phyloP scores from a whole-genome alignment of 1,284 basidiomycete genomes.

The Pseudomicrostroma phylloplanum region DNA sequence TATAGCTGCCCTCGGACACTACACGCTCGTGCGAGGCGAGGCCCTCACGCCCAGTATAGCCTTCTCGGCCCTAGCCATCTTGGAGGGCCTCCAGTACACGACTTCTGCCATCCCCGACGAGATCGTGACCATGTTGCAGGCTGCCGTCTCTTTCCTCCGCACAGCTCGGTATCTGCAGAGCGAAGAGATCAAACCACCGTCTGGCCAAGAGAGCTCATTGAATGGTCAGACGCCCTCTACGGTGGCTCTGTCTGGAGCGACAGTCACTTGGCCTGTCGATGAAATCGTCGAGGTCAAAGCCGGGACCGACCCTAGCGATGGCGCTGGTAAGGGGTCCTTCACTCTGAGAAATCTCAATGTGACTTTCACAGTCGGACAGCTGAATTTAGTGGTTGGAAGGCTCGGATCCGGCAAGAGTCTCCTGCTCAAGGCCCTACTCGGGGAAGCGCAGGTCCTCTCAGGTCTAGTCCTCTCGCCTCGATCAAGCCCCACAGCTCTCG shows the following conservation, averaged over 20 bases:
- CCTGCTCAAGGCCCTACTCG: conserved; percentile 37
- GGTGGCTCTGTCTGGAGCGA: conserved; percentile 2
- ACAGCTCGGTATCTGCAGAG: not conserved
- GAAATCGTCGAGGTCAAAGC: not conserved
- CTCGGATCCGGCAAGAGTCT: conserved; percentile 46
- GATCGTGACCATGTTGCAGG: not conserved
- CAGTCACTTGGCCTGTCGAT: conserved; percentile 7
- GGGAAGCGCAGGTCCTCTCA: conserved; percentile 32
- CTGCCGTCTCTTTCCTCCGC: not conserved
- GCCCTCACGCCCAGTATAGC: not conserved
- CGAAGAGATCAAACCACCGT: not conserved
- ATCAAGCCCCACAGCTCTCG: conserved; percentile 3
- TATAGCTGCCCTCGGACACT: conserved; percentile 12
- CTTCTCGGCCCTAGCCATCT: not conserved
- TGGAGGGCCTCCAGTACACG: not conserved
- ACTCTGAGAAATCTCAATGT: conserved; percentile 25
- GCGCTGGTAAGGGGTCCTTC: conserved; percentile 16
- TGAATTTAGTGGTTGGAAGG: conserved; percentile 42
- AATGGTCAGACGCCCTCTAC: not conserved
- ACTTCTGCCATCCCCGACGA: not conserved
- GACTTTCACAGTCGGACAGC: conserved; percentile 20
- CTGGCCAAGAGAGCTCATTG: too few species aligned
- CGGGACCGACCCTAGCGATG: not conserved
- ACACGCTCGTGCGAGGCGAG: conserved; percentile 8
- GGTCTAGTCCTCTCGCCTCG: conserved; percentile 16